Evolutionary conservation across 192 early-diverging fungal species (phyloP), one percentile per base, ranked within the genome.

Genomic region (Mortierella claussenii): DNA sequence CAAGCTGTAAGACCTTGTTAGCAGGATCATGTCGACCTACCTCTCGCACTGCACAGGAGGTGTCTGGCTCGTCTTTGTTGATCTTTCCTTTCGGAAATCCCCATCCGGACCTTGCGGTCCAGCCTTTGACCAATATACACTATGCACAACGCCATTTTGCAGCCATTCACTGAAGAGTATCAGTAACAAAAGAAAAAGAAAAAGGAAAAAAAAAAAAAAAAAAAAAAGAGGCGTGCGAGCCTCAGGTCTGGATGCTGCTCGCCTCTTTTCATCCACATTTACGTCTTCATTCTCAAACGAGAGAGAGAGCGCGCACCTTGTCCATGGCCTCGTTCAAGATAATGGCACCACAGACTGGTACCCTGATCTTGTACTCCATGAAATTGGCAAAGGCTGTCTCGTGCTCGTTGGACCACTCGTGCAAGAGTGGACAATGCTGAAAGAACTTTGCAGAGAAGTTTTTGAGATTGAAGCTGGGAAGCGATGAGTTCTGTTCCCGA

Each of bases 31-130:
- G n/a, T n/a, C n/a, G n/a, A n/a, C 13, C 5, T 71, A 94, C 95
- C 82, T 99, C 97, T 54, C 97, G 89, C 62, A 93, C 87, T 13
- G 97, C 96, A 74, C 97, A 99, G 15, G 81, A 82, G 47, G 86
- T 83, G 69, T 96, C 91, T 18, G 87, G 87, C 79, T 99, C 97
- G 69, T 93, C 95, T 80, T 98, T 91, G 80, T 99, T 99, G 80
- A 99, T 99, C 66, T 99, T 99, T 21, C 97, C 97, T 31, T 96
- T 96, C 27, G 97, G 97, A 67, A 98, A 99, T n/a, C 95, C 95
- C 97, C 97, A 99, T 42, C 90, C 90, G 31, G 95, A 87, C 51
- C 87, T 87, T 40, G 90, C 86, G 54, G 90, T 91, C 94, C 95
- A 98, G 18, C 97, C 97, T 68, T 94, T 91, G 27, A 99, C 97